Evolutionary conservation across 805 yeast species (phyloP).

Genomic region (Wilhelminamyces savonicus): DNA sequence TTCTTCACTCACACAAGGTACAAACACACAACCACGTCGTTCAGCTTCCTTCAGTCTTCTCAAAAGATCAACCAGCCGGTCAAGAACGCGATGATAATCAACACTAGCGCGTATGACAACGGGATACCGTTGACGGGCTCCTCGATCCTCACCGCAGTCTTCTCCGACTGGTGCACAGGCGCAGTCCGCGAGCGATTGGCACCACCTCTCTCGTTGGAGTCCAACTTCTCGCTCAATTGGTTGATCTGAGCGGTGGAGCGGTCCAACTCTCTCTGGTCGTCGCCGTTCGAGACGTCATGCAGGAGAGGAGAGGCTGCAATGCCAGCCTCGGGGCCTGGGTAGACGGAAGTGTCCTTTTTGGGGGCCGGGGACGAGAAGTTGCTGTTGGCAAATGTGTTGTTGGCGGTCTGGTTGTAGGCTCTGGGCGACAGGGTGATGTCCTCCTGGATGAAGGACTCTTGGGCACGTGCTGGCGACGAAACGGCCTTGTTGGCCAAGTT

Average conservation of each 20-base stretch:
- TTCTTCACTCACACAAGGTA: too few relatives aligned
- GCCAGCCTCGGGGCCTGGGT: not conserved
- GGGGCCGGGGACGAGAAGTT: too few relatives aligned
- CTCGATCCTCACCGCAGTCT: constrained; percentile 7
- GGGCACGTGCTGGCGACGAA: too few relatives aligned
- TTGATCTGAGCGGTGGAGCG: constrained; percentile 38
- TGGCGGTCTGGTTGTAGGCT: too few relatives aligned
- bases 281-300: constrained; percentile 5
- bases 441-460: too few relatives aligned
- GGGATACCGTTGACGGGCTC: constrained; percentile 46
- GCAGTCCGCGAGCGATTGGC: not conserved
- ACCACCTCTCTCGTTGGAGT: constrained; percentile 26
- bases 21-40: too few relatives aligned
- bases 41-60: too few relatives aligned
- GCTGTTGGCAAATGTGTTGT: too few relatives aligned
- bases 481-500: not conserved
- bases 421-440: too few relatives aligned
- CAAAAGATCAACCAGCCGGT: constrained; percentile 71
- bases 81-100: constrained; percentile 45
- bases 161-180: too few relatives aligned
- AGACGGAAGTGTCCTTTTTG: not conserved
- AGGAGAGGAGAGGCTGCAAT: too few relatives aligned
- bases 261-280: constrained; percentile 25
- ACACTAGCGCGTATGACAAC: constrained; percentile 45
- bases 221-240: constrained; percentile 38